A percentile compares a stretch with the other conserved stretches of the same genome.
These are phyloP conservation scores for Aspergillus brasiliensis DNA, from an alignment of 2,329 filamentous ascomycete genomes.

Conservation along the genomic window DNA sequence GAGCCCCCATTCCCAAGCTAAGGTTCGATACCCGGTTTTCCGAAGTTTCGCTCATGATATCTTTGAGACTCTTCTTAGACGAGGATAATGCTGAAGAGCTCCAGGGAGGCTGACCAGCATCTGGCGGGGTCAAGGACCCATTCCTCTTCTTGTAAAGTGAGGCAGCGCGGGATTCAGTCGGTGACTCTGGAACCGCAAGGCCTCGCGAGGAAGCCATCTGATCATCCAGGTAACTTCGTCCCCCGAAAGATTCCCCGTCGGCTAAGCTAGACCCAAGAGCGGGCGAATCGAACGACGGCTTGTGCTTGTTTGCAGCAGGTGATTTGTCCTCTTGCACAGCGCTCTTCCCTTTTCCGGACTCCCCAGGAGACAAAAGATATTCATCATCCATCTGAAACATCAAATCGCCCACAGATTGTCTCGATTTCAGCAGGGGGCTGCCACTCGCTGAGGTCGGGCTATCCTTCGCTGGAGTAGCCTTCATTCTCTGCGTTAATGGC, in stretches of 20 bases:
- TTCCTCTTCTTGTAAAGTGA: constrained; percentile 26
- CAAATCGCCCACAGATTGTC: constrained; percentile 70
- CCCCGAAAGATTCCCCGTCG: constrained; percentile 29
- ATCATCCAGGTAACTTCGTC: constrained; percentile 30
- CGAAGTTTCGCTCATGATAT: constrained; percentile 70
- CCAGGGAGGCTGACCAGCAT: constrained; percentile 53
- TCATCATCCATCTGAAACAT: constrained; percentile 97
- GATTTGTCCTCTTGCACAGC: constrained; percentile 24
- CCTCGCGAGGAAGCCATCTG: constrained; percentile 31
- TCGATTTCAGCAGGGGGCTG: constrained; percentile 69
- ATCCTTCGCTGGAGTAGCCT: constrained; percentile 45
- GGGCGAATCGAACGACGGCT: constrained; percentile 28
- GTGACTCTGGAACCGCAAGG: constrained; percentile 24
- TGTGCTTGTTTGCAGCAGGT: constrained; percentile 18
- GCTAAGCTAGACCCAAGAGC: constrained; percentile 29
- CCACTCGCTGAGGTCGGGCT: constrained; percentile 51
- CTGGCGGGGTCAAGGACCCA: constrained; percentile 27
- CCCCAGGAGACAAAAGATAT: constrained; percentile 26
- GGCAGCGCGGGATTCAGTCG: constrained; percentile 25
- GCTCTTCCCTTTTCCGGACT: constrained; percentile 34
- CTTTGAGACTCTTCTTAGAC: constrained; percentile 70
- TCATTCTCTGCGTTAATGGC: constrained; percentile 46
- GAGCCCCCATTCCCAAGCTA: constrained; percentile 53
- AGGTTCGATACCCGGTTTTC: constrained; percentile 54
- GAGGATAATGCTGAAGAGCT: constrained; percentile 56